Conservation (phyloP, 768 basidiomycete genomes). For the Clathrus columnatus region DNA sequence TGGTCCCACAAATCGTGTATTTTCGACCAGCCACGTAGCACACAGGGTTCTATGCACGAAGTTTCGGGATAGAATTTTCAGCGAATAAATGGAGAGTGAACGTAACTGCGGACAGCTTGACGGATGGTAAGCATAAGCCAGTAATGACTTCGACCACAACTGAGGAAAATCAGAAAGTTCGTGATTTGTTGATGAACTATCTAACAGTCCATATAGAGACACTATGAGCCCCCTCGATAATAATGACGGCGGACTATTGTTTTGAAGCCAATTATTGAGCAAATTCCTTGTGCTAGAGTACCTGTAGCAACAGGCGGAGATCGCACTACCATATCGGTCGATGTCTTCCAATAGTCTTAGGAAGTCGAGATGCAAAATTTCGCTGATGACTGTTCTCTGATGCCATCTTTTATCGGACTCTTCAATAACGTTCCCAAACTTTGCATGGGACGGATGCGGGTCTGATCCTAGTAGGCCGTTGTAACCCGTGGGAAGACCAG, state of each 20-base stretch:
- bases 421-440: background rate
- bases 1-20: background rate
- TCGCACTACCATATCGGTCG: background rate
- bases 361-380: conserved; percentile 8
- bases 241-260: background rate
- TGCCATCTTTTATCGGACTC: background rate
- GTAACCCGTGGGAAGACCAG: conserved; percentile 23
- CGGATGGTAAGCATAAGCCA: background rate
- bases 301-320: background rate
- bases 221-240: background rate
- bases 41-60: background rate
- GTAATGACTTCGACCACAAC: background rate
- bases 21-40: background rate
- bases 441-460: background rate
- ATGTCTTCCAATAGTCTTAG: background rate
- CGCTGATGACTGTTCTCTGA: background rate
- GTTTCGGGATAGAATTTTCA: background rate
- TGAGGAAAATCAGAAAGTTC: background rate
- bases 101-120: background rate
- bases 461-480: conserved; percentile 16
- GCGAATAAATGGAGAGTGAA: background rate
- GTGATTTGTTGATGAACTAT: background rate
- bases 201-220: background rate
- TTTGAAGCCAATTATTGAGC: background rate
- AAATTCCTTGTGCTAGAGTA: background rate